These are phyloP conservation scores for Tylopilus plumbeoviolaceoides DNA, from an alignment of 768 basidiomycete genomes.

Conservation along the genomic window DNA sequence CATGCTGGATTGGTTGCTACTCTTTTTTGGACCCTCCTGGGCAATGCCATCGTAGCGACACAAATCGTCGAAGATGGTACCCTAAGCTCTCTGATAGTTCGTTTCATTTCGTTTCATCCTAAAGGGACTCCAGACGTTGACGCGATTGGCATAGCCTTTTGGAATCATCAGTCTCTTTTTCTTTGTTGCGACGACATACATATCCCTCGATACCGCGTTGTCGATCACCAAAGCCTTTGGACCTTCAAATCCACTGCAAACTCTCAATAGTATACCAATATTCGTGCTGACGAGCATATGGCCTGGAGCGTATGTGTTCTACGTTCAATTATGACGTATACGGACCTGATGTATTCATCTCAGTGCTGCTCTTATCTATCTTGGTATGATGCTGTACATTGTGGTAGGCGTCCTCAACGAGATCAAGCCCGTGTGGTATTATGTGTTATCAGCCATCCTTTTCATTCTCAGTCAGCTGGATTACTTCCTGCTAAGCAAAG, in stretches of 20 bases:
- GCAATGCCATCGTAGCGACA: slow-evolving; percentile 74
- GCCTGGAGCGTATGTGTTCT: slow-evolving; percentile 62
- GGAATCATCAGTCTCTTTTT: slow-evolving; percentile 51
- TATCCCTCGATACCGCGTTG: slow-evolving; percentile 78
- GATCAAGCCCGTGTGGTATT: slow-evolving; percentile 74
- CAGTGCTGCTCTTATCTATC: slow-evolving; percentile 66
- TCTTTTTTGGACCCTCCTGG: slow-evolving; percentile 76
- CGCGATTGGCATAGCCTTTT: slow-evolving; percentile 49
- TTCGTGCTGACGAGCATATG: slow-evolving; percentile 80
- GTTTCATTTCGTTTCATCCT: slow-evolving; percentile 22
- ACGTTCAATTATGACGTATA: background rate
- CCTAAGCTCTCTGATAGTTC: slow-evolving; percentile 59
- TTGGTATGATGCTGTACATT: slow-evolving; percentile 75
- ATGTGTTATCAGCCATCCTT: slow-evolving; percentile 64
- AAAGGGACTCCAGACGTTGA: background rate
- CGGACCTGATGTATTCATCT: slow-evolving; percentile 2
- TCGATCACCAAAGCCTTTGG: slow-evolving; percentile 60
- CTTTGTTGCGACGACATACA: slow-evolving; percentile 74
- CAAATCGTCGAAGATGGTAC: slow-evolving; percentile 94
- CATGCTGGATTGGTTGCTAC: slow-evolving; percentile 76
- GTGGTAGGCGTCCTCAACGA: slow-evolving; percentile 75
- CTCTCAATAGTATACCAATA: slow-evolving; percentile 64
- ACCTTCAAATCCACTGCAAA: slow-evolving; percentile 50
- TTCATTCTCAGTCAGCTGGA: slow-evolving; percentile 81
- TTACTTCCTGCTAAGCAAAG: slow-evolving; percentile 74